phyloP scores from a whole-genome alignment of 345 rosid species.

The Boechera divaricarpa region DNA sequence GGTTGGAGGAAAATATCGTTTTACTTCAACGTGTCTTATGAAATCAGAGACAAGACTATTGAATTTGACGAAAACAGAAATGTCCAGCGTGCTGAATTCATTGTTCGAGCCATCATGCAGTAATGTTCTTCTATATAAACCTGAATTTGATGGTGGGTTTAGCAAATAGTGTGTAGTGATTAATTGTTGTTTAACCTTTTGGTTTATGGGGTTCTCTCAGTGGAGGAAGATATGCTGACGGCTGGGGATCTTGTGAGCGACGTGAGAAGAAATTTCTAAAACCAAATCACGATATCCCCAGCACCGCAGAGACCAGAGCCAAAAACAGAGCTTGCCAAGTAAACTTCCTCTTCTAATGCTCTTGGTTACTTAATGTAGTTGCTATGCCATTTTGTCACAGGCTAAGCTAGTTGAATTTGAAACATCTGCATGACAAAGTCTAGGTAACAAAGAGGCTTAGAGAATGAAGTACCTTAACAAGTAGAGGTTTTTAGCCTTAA shows the following conservation, averaged over 20 bases:
- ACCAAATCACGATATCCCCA: slow-evolving; percentile 92
- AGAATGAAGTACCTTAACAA: slow-evolving; percentile 22
- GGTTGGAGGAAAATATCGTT: slow-evolving; percentile 99
- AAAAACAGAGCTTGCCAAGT: slow-evolving; percentile 96
- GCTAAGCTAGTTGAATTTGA: slow-evolving; percentile 16
- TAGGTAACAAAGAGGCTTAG: slow-evolving; percentile 10
- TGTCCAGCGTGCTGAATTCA: slow-evolving; percentile 93
- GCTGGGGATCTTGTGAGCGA: slow-evolving; percentile 97
- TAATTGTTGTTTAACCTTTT: slow-evolving; percentile 7
- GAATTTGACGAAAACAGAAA: slow-evolving; percentile 87
- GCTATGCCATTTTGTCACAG: background rate
- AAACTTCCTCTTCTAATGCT: background rate
- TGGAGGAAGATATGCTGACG: slow-evolving; percentile 87
- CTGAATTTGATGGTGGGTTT: background rate
- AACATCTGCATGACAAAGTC: slow-evolving; percentile 22
- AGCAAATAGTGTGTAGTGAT: background rate
- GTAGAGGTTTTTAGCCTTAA: slow-evolving; percentile 16
- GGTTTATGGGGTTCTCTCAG: slow-evolving; percentile 42
- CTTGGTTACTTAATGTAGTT: too few species aligned
- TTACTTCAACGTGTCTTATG: slow-evolving; percentile 89
- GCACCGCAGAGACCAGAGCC: slow-evolving; percentile 96
- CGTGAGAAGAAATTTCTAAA: slow-evolving; percentile 82
- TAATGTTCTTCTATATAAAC: slow-evolving; percentile 48
- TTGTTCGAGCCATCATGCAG: slow-evolving; percentile 91
- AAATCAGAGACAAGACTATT: slow-evolving; percentile 86